Conservation (phyloP, 179 eudicot genomes). For the Gypsophila paniculata region DNA sequence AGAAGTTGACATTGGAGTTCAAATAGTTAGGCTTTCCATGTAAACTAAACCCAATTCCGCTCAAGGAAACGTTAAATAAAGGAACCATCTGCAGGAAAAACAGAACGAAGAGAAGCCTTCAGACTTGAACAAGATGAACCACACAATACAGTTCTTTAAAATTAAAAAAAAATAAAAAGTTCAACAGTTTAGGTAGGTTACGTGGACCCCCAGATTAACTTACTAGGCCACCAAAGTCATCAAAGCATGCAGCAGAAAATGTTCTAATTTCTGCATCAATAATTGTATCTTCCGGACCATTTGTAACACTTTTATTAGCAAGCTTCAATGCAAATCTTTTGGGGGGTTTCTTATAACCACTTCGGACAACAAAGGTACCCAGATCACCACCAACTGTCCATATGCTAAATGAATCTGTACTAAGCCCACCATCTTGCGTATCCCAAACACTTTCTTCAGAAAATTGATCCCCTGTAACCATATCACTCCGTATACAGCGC, state of each 20-base stretch:
- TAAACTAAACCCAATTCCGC: slow-evolving; percentile 65
- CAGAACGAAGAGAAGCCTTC: not conserved
- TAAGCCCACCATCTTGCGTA: slow-evolving; percentile 53
- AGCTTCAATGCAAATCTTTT: slow-evolving; percentile 84
- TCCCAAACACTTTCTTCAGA: slow-evolving; percentile 88
- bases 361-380: slow-evolving; percentile 72
- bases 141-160: not conserved
- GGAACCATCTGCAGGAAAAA: slow-evolving; percentile 82
- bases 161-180: not conserved
- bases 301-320: slow-evolving; percentile 50
- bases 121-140: slow-evolving; percentile 11
- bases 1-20: slow-evolving; percentile 66
- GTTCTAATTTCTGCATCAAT: slow-evolving; percentile 82
- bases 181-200: not conserved
- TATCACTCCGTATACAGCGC: slow-evolving; percentile 86
- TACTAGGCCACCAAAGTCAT: slow-evolving; percentile 98
- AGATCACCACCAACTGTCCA: slow-evolving; percentile 81
- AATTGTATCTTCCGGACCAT: slow-evolving; percentile 72
- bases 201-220: slow-evolving; percentile 14
- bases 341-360: slow-evolving; percentile 82
- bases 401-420: slow-evolving; percentile 66
- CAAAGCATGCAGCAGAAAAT: slow-evolving; percentile 91
- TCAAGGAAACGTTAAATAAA: slow-evolving; percentile 68
- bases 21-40: slow-evolving; percentile 70
- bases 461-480: slow-evolving; percentile 84